Percentiles rank a stretch among this genome's conserved stretches.
Conservation (phyloP, 768 basidiomycete genomes). For the Mycena epipterygia region DNA sequence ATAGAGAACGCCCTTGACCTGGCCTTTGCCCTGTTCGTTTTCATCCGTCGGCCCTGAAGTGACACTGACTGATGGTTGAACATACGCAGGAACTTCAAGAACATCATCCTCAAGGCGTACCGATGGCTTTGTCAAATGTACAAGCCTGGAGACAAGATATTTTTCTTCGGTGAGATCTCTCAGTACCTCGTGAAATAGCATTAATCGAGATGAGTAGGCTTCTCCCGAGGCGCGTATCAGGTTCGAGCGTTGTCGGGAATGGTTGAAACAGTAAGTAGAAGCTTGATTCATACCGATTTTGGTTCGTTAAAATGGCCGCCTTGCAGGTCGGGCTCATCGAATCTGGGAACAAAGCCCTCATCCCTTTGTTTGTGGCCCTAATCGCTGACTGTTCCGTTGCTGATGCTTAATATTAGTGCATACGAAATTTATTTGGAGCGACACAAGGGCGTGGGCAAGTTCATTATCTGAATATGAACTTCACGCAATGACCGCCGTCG, state of each 20-base stretch:
- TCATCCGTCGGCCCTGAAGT: neutral
- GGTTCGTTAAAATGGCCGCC: neutral
- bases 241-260: constrained; percentile 46
- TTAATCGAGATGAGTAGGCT: constrained; percentile 36
- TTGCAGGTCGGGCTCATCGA: constrained; percentile 52
- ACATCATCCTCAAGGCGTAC: constrained; percentile 43
- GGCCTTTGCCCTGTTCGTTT: constrained; percentile 52
- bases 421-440: constrained; percentile 23
- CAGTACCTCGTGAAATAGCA: neutral
- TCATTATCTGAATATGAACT: neutral
- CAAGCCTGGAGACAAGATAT: constrained; percentile 42
- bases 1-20: constrained; percentile 48
- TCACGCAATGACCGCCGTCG: neutral
- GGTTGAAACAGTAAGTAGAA: constrained; percentile 40
- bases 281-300: neutral
- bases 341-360: constrained; percentile 53
- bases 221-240: constrained; percentile 53
- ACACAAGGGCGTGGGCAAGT: constrained; percentile 2
- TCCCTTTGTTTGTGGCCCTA: constrained; percentile 47
- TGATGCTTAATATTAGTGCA: neutral
- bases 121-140: constrained; percentile 47
- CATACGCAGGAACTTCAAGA: constrained; percentile 45
- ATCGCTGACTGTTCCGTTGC: neutral
- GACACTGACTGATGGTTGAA: neutral
- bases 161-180: constrained; percentile 33